Evolutionary conservation across 805 yeast genomes (phyloP).

Genomic region (Kazachstania taianensis): DNA sequence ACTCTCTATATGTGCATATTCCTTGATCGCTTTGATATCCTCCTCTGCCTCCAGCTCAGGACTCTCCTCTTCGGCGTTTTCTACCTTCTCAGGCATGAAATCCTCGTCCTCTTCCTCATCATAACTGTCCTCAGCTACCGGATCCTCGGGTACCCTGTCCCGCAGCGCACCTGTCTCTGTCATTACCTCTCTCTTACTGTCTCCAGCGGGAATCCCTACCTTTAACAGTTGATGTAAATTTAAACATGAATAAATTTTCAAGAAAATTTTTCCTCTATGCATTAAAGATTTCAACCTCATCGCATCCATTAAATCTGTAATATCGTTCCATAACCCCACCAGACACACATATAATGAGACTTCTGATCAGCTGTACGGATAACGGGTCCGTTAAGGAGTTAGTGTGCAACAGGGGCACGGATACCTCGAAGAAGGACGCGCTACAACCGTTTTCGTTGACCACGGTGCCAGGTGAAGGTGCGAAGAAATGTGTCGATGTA

Average conservation of each 20-base stretch:
- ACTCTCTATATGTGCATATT: conserved; percentile 47
- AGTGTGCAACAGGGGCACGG: conserved; percentile 56
- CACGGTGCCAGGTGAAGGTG: conserved; percentile 34
- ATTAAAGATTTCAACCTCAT: too few species aligned
- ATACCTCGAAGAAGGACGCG: conserved; percentile 64
- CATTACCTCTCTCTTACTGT: not conserved
- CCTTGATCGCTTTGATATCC: conserved; percentile 21
- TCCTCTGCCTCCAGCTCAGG: conserved; percentile 27
- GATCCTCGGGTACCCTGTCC: not conserved
- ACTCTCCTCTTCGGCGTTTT: conserved; percentile 18
- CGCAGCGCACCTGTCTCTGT: not conserved
- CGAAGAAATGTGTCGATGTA: conserved; percentile 12
- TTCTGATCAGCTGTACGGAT: conserved; percentile 56
- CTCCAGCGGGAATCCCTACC: not conserved
- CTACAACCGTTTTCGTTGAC: conserved; percentile 50
- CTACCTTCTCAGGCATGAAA: conserved; percentile 27
- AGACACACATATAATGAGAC: conserved; percentile 37
- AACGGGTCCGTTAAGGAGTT: conserved; percentile 59
- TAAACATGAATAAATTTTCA: not conserved
- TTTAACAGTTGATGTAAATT: too few species aligned
- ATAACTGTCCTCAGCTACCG: conserved; percentile 22
- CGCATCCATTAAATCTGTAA: conserved; percentile 4
- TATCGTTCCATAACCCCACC: conserved; percentile 5
- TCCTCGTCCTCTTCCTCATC: conserved; percentile 32
- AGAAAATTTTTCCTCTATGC: too few species aligned